Evolutionary conservation across 2,329 filamentous ascomycete species (phyloP).

Genomic region (Coniochaeta sp.): DNA sequence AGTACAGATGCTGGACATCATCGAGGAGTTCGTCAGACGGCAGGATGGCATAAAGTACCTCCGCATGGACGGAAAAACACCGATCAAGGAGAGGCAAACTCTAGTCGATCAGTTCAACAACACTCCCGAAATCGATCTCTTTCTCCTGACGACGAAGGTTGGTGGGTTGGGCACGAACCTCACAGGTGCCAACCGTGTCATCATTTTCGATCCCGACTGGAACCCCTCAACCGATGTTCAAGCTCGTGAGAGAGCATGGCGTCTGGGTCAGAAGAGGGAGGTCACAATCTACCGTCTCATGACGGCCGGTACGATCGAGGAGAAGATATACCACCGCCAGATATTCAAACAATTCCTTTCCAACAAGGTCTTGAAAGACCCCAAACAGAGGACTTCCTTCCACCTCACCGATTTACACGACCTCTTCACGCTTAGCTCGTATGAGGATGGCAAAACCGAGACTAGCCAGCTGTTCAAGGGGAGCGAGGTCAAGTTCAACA

Average conservation of each 20-base stretch:
- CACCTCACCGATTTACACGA: slow-evolving; percentile 87
- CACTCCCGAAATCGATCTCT: slow-evolving; percentile 71
- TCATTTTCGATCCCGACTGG: slow-evolving; percentile 99
- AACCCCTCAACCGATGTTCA: slow-evolving; percentile 96
- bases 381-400: slow-evolving; percentile 87
- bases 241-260: slow-evolving; percentile 91
- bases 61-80: slow-evolving; percentile 90
- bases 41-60: slow-evolving; percentile 67
- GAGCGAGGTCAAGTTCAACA: slow-evolving; percentile 63
- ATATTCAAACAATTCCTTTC: slow-evolving; percentile 98
- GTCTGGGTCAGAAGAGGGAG: slow-evolving; percentile 87
- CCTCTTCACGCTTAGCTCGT: slow-evolving; percentile 71
- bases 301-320: slow-evolving; percentile 95
- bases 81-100: slow-evolving; percentile 78
- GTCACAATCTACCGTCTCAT: slow-evolving; percentile 97
- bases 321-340: slow-evolving; percentile 98
- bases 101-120: slow-evolving; percentile 93
- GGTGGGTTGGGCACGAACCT: slow-evolving; percentile 90
- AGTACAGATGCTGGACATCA: slow-evolving; percentile 89
- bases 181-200: slow-evolving; percentile 89
- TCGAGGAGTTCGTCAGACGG: slow-evolving; percentile 69
- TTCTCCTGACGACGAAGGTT: slow-evolving; percentile 90
- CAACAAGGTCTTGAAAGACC: slow-evolving; percentile 91
- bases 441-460: slow-evolving; percentile 64
- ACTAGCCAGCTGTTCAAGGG: slow-evolving; percentile 82